Base-by-base conservation (phyloP, 768 basidiomycete species). In the Termitomyces sp. region DNA sequence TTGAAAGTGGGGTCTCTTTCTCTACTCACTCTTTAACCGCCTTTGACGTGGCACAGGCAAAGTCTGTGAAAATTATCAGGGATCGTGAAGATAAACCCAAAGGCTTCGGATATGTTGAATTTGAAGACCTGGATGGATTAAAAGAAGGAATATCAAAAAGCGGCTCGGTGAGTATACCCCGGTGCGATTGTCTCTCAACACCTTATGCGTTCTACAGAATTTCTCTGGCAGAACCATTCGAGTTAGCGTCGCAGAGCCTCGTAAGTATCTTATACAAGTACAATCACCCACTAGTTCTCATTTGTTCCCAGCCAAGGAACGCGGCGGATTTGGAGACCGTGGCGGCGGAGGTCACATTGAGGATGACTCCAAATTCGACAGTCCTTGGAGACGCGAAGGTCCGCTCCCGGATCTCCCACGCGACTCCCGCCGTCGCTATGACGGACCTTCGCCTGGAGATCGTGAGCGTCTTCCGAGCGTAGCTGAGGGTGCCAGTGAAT, bases 91-190 rank as follows among this genome's bases (percentile, higher is more conserved):
- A 95, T 50, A 94, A 93, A 69, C 92, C 95, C 20, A 98, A 98
- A 72, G 97, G 97, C 0, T 98, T 98, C 73, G 97, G 96, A 35
- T 98, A 99, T 70, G 85, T 98, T 58, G 97, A 99, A 69, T 98
- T 98, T 67, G 81, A 79, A n/a, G 88, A 87, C 53, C 67, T 94
- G 57, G 92, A 95, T 20, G 87, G 84, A 48, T 74, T 98, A 52
- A 95, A 95, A 73, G 86, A 86, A 58, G 97, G 89, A 5, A 73
- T 99, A 38, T 72, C 78, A 22, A 88, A 84, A 73, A 81, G 77
- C 26, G 90, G 89, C 54, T 70, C 80, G 32, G 92, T 93, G 60
- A 68, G 90, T 44, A 43, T 40, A 9, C 44, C 47, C 6, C 22
- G 48, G 22, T 16, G 20, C 50, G 13, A 33, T 49, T 6, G 5